These are phyloP conservation scores for Yamadazyma ubonensis DNA, from an alignment of 805 yeast species.

Conservation along the genomic window DNA sequence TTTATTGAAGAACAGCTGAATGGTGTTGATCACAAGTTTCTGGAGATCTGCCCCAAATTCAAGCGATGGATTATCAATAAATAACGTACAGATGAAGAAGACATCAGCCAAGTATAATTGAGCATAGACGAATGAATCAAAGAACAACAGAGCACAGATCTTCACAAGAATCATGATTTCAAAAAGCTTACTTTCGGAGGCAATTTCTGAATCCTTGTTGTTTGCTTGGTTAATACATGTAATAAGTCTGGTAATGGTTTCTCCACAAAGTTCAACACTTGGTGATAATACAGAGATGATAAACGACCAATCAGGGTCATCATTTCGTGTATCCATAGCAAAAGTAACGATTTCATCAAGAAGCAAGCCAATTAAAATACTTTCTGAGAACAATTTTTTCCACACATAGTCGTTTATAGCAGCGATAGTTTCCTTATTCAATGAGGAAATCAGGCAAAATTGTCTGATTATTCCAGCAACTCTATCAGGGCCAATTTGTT, in stretches of 20 bases:
- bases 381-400: conserved; percentile 63
- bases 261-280: conserved; percentile 69
- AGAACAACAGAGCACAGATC: conserved; percentile 62
- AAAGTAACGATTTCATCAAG: conserved; percentile 74
- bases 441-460: conserved; percentile 57
- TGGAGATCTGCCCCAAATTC: conserved; percentile 63
- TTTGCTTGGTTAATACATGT: conserved; percentile 53
- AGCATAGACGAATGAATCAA: conserved; percentile 63
- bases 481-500: conserved; percentile 57
- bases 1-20: conserved; percentile 66
- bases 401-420: conserved; percentile 62
- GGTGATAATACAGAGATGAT: conserved; percentile 68
- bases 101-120: conserved; percentile 71
- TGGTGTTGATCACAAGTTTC: conserved; percentile 60
- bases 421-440: conserved; percentile 47
- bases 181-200: conserved; percentile 53
- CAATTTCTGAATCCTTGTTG: conserved; percentile 38
- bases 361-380: conserved; percentile 53
- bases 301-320: conserved; percentile 65
- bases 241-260: conserved; percentile 57
- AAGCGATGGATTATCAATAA: conserved; percentile 50
- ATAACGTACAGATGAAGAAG: conserved; percentile 62
- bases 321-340: conserved; percentile 76
- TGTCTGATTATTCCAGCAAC: conserved; percentile 61
- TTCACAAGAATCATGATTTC: conserved; percentile 69